Evolutionary conservation across 352 stramenopile genomes (phyloP), one percentile per base, ranked within the genome.

Genomic region (Lagenidium giganteum): DNA sequence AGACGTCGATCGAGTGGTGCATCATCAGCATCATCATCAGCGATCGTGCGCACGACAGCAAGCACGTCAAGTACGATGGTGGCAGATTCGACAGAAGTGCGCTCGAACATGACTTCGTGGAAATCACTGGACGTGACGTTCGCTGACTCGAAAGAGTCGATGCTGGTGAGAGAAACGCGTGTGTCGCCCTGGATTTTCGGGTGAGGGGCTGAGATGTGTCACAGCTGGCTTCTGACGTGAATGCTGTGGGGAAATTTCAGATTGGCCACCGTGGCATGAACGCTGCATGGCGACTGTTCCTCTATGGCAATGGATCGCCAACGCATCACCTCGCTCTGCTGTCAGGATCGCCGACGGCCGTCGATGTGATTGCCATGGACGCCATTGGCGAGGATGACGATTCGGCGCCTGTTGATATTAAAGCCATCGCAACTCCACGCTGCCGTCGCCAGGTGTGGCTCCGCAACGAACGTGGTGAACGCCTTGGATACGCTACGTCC

Each of bases 271-370:
- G 50, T 47, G 55, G 78, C 9, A 90, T 92, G 70, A 72, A 52
- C 8, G 61, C 77, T 2, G 61, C 79, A n/a, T 93, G 82, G 82
- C 60, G 64, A 20, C 54, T 93, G 1, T 91, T 93, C 45, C 72
- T 93, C 3, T 87, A 88, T 33, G 82, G 82, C 33, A 85, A 93
- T 36, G 82, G 82, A 16, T 91, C 78, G 25, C 82, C 82, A 18
- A 93, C 82, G 33, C 73, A 86, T 30, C 82, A 93, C 31, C 33
- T 93, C n/a, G 76, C 65, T 6, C 48, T 93, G 41, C 73, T 93
- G 35, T 86, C 74, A 8, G 79, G 77, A 3, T 83, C 61, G 11
- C 67, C 38, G 1, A 93, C 82, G 0, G 71, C 87, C 50, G 82
- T 93, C 36, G 82, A 93, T 38, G 82, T 93, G 26, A 69, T 93